phyloP scores from a whole-genome alignment of 225 moss, liverwort and hornwort species.

The Polytrichum formosum region DNA sequence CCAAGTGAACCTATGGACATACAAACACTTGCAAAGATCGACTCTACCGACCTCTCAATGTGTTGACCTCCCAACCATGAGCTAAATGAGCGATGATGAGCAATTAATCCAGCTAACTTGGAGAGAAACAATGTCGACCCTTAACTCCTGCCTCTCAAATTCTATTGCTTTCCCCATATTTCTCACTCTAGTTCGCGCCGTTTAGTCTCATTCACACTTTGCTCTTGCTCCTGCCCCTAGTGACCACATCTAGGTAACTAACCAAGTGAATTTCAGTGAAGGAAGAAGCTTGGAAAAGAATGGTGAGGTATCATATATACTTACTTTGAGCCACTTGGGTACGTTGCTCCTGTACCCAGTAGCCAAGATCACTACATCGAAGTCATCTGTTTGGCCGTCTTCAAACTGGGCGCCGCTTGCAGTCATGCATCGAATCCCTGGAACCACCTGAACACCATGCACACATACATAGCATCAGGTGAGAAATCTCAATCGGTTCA shows the following conservation, averaged over 20 bases:
- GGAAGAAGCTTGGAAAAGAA: neutral
- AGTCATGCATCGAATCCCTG: conserved; percentile 25
- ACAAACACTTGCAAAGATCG: too few species aligned
- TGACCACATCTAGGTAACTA: too few species aligned
- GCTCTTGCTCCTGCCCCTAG: neutral
- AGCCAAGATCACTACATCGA: conserved; percentile 42
- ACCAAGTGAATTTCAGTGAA: neutral
- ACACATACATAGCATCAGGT: neutral
- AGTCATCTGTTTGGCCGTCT: conserved; percentile 22
- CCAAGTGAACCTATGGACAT: too few species aligned
- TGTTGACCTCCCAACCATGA: too few species aligned
- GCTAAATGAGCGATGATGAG: too few species aligned
- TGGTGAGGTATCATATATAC: neutral
- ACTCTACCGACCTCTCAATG: too few species aligned
- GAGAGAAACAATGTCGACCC: too few species aligned
- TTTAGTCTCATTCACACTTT: too few species aligned
- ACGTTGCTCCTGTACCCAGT: conserved; percentile 67
- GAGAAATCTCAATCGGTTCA: neutral
- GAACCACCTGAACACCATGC: conserved; percentile 33
- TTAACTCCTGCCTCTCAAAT: too few species aligned
- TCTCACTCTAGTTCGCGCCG: too few species aligned
- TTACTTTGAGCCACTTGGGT: conserved; percentile 45
- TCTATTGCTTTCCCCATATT: too few species aligned
- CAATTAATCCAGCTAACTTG: too few species aligned
- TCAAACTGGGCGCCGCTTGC: conserved; percentile 33